Evolutionary conservation across 2,329 filamentous ascomycete species (phyloP).

Genomic region (Curvularia sp.): DNA sequence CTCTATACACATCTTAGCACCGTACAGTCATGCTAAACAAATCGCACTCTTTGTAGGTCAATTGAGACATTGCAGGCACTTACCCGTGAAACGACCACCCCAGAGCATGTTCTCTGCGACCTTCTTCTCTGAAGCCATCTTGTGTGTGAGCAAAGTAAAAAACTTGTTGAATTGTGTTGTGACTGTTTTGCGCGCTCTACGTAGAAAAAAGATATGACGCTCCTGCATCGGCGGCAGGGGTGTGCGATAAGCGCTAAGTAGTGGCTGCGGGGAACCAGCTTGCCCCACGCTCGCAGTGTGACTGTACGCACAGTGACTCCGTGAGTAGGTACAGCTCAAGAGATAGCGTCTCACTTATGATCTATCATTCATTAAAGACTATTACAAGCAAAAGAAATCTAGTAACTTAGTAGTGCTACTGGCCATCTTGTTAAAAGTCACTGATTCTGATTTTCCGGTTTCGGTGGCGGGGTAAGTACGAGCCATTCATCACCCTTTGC

Average conservation of each 20-base stretch:
- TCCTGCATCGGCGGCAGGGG: conserved; percentile 38
- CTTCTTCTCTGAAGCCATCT: conserved; percentile 46
- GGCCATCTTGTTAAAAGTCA: background rate
- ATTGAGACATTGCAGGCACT: conserved; percentile 3
- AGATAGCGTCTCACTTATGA: background rate
- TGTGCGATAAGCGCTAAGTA: conserved; percentile 17
- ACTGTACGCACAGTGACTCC: background rate
- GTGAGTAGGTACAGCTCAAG: background rate
- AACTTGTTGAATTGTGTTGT: conserved; percentile 16
- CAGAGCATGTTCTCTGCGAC: conserved; percentile 52
- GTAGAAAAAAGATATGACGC: conserved; percentile 35
- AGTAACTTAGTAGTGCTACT: background rate
- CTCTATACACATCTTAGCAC: conserved; percentile 58
- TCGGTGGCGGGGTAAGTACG: background rate
- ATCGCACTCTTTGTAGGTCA: background rate
- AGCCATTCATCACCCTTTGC: background rate
- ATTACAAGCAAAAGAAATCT: no score
- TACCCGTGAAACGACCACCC: conserved; percentile 45
- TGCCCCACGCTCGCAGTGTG: background rate
- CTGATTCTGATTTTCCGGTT: background rate
- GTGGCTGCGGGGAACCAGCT: conserved; percentile 9
- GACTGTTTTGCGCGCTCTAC: conserved; percentile 35
- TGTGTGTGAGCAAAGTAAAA: conserved; percentile 11
- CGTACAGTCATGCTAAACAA: conserved; percentile 5
- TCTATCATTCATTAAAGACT: background rate